Evolutionary conservation across 352 stramenopile genomes (phyloP), one percentile per base, ranked within the genome.

Genomic region (Phytopythium vexans): DNA sequence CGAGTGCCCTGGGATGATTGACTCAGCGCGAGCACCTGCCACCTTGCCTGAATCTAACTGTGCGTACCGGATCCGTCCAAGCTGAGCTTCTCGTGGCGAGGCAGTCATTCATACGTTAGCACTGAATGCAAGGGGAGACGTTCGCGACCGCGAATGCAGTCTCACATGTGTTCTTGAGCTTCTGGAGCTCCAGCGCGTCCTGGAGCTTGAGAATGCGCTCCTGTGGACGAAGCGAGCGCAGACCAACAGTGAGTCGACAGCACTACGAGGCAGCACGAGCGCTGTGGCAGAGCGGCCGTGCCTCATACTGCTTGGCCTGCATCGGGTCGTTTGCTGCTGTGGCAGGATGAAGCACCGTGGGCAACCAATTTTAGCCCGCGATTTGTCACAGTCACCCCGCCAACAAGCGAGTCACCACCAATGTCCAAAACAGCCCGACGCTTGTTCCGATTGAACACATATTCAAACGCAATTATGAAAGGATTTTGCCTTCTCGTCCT

Each of bases 121-220:
- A 39, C 41, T 2, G 11, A 46, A 2, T 52, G 31, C 46, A 41
- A n/a, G 10, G 3, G 32, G 36, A 16, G 11, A 9, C 34, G n/a
- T 16, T 37, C 12, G 7, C n/a, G 11, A 38, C 12, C 6, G 14
- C 21, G n/a, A 58, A 8, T n/a, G n/a, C 2, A 16, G 10, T 64
- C 70, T 43, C 54, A 89, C 80, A 91, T 9, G 63, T 88, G 53
- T 88, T 91, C 65, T 89, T 91, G 52, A 91, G 76, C 52, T 91
- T 89, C 47, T 91, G 80, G 54, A 89, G 66, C 56, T 88, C 80
- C 16, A 91, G 54, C 16, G 77, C 77, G 72, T 91, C 80, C 52
- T 91, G 77, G 15, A 91, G 70, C 63, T 91, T 91, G 40, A 88
- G 64, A 48, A 91, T 89, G 6, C 80, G 69, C 48, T 91, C 80